These are phyloP conservation scores for Agaricus subrufescens DNA, from an alignment of 768 basidiomycete genomes.

Conservation along the genomic window DNA sequence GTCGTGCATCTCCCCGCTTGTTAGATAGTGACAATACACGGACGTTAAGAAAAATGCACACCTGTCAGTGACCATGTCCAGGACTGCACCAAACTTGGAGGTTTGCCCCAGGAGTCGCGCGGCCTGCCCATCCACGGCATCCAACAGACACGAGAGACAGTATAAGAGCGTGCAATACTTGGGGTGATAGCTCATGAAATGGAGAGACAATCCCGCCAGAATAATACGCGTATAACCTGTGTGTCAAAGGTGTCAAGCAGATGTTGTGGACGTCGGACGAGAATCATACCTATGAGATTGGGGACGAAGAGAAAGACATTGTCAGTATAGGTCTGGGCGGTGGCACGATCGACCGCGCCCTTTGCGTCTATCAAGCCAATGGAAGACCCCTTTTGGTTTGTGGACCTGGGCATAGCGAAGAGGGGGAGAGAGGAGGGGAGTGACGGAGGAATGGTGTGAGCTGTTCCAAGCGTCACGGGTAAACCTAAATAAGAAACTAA, in stretches of 20 bases:
- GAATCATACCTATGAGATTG: slow-evolving; percentile 78
- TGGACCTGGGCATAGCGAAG: slow-evolving; percentile 26
- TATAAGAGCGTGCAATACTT: slow-evolving; percentile 89
- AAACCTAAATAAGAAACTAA: background rate
- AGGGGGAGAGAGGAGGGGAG: slow-evolving; percentile 5
- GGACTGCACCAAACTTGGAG: slow-evolving; percentile 93
- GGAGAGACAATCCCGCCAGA: slow-evolving; percentile 81
- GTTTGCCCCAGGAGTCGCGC: slow-evolving; percentile 87
- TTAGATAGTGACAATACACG: slow-evolving; percentile 1
- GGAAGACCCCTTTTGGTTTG: slow-evolving; percentile 41
- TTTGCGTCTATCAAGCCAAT: slow-evolving; percentile 79
- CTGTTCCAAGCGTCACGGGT: slow-evolving; percentile 3
- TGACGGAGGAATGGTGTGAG: background rate
- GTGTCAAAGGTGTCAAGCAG: slow-evolving; percentile 7
- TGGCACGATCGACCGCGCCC: slow-evolving; percentile 82
- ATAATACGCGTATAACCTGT: slow-evolving; percentile 89
- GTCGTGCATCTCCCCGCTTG: slow-evolving; percentile 77
- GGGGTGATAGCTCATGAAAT: slow-evolving; percentile 94
- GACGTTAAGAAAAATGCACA: slow-evolving; percentile 32
- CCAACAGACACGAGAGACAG: slow-evolving; percentile 85
- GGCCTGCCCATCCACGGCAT: slow-evolving; percentile 92
- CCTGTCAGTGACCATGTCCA: slow-evolving; percentile 99
- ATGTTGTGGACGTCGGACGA: slow-evolving; percentile 19
- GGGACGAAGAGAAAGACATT: slow-evolving; percentile 97
- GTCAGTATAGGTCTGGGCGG: slow-evolving; percentile 82